Conservation (phyloP, 129 eudicot species). For the Kitagawia praeruptora region DNA sequence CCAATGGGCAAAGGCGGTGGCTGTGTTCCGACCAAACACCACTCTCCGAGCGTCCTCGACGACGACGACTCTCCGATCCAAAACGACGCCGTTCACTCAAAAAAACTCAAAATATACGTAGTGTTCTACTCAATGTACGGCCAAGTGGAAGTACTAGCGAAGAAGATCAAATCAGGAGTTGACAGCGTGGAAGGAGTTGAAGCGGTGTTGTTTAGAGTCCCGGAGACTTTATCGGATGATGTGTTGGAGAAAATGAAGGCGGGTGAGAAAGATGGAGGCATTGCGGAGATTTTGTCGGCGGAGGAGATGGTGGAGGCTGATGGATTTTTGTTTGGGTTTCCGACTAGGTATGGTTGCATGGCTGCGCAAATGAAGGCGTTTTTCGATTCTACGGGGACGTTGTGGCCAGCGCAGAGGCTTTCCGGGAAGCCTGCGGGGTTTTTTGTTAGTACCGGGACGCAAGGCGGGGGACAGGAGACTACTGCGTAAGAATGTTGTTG, state of each 20-base stretch:
- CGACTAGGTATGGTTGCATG: constrained; percentile 87
- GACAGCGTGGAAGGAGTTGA: constrained; percentile 75
- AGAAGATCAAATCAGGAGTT: constrained; percentile 59
- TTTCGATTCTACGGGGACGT: constrained; percentile 67
- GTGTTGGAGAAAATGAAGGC: constrained; percentile 71
- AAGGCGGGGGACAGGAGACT: constrained; percentile 98
- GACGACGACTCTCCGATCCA: constrained; percentile 19
- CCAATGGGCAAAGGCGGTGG: constrained; percentile 97
- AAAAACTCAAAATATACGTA: constrained; percentile 38
- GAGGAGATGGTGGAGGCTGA: constrained; percentile 55
- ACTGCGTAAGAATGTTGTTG: constrained; percentile 67
- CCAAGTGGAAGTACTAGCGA: constrained; percentile 74
- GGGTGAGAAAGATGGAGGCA: constrained; percentile 61
- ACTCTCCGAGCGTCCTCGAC: constrained; percentile 28
- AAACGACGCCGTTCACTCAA: neutral
- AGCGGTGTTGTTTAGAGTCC: constrained; percentile 64
- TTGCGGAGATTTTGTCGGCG: constrained; percentile 50
- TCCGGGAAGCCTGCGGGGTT: constrained; percentile 97
- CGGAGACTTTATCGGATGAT: constrained; percentile 78
- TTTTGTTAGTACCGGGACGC: constrained; percentile 85
- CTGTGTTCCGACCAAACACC: constrained; percentile 85
- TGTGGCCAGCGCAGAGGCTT: constrained; percentile 88
- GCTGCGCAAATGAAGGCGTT: constrained; percentile 99
- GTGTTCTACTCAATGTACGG: constrained; percentile 97
- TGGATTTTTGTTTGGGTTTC: constrained; percentile 86